Evolutionary conservation across 352 stramenopile genomes (phyloP).

Genomic region (Globisporangium viniferum): DNA sequence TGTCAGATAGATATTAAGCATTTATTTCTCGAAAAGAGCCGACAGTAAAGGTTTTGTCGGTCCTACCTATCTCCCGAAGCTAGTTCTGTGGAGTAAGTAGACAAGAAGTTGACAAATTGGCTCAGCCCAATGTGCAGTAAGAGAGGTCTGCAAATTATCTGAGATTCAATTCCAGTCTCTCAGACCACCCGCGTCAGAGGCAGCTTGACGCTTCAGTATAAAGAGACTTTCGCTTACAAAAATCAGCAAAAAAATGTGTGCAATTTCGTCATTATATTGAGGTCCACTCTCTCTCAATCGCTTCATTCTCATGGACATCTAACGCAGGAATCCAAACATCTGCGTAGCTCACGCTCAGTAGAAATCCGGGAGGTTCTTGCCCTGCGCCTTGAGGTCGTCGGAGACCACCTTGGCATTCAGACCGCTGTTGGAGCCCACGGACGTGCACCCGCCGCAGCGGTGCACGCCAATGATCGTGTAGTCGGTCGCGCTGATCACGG

Average conservation of each 20-base stretch:
- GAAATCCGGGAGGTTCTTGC: slow-evolving; percentile 16
- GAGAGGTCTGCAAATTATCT: too few species aligned
- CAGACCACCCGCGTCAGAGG: too few species aligned
- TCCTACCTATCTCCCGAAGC: too few species aligned
- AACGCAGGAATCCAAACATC: background rate
- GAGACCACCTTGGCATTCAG: slow-evolving; percentile 18
- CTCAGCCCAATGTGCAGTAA: too few species aligned
- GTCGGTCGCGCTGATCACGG: slow-evolving; percentile 20
- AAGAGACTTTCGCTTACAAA: too few species aligned
- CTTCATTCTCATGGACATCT: background rate
- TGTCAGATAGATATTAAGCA: too few species aligned
- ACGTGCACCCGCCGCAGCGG: slow-evolving; percentile 14
- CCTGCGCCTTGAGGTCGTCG: slow-evolving; percentile 14
- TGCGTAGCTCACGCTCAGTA: slow-evolving; percentile 5
- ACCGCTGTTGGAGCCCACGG: slow-evolving; percentile 17
- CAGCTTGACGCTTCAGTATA: too few species aligned
- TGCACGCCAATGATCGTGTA: slow-evolving; percentile 12
- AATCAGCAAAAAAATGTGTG: background rate
- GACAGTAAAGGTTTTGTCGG: too few species aligned
- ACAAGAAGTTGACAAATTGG: too few species aligned
- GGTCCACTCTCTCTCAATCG: background rate
- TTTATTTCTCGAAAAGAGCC: too few species aligned
- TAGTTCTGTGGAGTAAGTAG: too few species aligned
- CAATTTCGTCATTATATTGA: background rate
- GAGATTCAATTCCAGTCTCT: too few species aligned